Evolutionary conservation across 2,329 filamentous ascomycete genomes (phyloP), one percentile per base, ranked within the genome.

Genomic region (Fusarium decemcellulare): DNA sequence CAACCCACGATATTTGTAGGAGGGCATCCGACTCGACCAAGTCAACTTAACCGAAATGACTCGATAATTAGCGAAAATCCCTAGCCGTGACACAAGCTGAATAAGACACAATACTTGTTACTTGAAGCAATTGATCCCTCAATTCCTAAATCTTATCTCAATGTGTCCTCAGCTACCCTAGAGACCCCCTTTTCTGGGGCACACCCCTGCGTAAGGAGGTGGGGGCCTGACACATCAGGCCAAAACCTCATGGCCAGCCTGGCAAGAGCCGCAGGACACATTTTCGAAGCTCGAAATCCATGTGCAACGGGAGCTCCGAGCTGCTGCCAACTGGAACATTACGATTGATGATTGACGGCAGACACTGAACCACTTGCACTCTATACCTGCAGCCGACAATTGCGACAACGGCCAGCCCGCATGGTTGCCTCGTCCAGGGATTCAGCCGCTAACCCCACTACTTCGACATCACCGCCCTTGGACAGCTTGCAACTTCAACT

Each of bases 221-320:
- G 55, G 60, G 29, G 52, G 72, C 74, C 74, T 76, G 42, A 74
- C 39, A 65, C 46, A 37, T 73, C 65, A 76, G 74, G 74, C 73
- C 68, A 66, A 70, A 68, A 74, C 60, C 54, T 67, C 60, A 64
- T 74, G 72, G 74, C 72, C 73, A 75, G 71, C 62, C 74, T 76
- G 73, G 71, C 73, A 74, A 60, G 66, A 74, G 68, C 63, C 70
- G 68, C 67, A 73, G 73, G 73, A 74, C 74, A 76, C 74, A 76
- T 76, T 74, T 75, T 74, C 71, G 71, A 65, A 76, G 72, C 73
- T 76, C 63, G 61, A 71, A 67, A 70, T 70, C 58, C 54, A 67
- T 56, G 51, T 68, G 54, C 64, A 70, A 59, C 65, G 62, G 67
- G 65, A 71, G 68, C 63, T 73, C 62, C 34, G 61, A 66, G 71